A percentile compares a stretch with the other conserved stretches of the same genome.
These are phyloP conservation scores for Ustilago nuda DNA, from an alignment of 1,284 basidiomycete genomes.

Conservation along the genomic window DNA sequence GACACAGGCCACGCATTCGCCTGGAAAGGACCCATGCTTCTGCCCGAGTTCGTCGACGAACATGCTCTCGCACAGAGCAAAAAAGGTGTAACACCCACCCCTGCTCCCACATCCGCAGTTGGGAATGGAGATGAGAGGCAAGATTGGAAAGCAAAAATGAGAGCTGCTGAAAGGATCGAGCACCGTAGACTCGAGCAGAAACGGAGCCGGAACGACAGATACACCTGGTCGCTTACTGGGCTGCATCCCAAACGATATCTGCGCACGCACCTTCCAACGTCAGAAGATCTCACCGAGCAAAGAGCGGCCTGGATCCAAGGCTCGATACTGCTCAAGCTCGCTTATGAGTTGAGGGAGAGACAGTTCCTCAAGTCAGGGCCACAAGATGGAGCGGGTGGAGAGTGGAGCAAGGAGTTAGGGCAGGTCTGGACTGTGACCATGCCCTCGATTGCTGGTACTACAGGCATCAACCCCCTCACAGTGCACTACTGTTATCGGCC, in stretches of 20 bases:
- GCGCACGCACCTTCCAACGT: conserved; percentile 19
- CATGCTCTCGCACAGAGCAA: conserved; percentile 16
- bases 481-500: conserved; percentile 78
- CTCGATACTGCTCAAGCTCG: conserved; percentile 54
- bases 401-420: conserved; percentile 35
- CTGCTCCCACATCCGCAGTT: background rate
- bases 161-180: conserved; percentile 34
- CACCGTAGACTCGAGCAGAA: conserved; percentile 27
- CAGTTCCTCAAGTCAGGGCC: conserved; percentile 39
- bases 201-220: conserved; percentile 17
- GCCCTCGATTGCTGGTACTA: conserved; percentile 78
- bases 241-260: conserved; percentile 35
- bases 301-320: conserved; percentile 39
- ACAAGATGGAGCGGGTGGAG: conserved; percentile 32
- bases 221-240: conserved; percentile 23
- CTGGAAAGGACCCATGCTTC: conserved; percentile 56
- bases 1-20: conserved; percentile 71
- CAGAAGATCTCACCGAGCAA: background rate
- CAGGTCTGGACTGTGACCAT: conserved; percentile 73
- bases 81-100: conserved; percentile 22
- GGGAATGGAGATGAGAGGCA: background rate
- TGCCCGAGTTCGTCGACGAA: conserved; percentile 36
- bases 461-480: conserved; percentile 81
- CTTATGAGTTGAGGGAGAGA: conserved; percentile 52
- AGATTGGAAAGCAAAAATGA: conserved; percentile 38